Percentiles rank a stretch among this genome's conserved stretches.
Evolutionary conservation across 306 rosid species (phyloP).

Genomic region (Citrullus amarus): DNA sequence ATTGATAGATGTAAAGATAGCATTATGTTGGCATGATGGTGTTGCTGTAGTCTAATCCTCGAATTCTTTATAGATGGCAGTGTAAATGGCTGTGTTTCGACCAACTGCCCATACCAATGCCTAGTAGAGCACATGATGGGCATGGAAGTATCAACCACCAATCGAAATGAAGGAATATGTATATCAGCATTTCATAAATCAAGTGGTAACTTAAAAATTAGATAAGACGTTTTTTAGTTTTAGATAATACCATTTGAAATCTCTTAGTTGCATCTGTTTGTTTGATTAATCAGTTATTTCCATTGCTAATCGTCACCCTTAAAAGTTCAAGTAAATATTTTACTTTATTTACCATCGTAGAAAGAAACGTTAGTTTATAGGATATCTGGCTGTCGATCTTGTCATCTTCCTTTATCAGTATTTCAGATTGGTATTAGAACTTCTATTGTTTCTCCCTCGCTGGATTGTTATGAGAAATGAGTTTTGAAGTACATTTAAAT

Average conservation of each 20-base stretch:
- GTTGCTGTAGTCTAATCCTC: constrained; percentile 11
- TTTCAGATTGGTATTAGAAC: background rate
- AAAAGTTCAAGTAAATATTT: background rate
- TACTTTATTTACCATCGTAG: background rate
- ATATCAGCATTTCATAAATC: constrained; percentile 58
- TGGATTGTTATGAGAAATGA: background rate
- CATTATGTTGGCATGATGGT: constrained; percentile 11
- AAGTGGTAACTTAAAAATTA: constrained; percentile 49
- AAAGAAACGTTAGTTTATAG: background rate
- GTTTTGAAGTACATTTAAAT: background rate
- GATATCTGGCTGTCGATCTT: background rate
- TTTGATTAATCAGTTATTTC: background rate
- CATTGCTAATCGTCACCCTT: background rate
- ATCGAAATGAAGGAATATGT: constrained; percentile 40
- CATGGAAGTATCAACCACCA: constrained; percentile 52
- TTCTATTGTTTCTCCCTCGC: background rate
- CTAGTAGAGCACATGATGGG: constrained; percentile 62
- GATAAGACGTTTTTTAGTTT: background rate
- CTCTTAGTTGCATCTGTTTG: background rate
- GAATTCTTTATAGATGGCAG: constrained; percentile 32
- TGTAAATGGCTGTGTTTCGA: constrained; percentile 13
- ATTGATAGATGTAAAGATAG: constrained; percentile 9
- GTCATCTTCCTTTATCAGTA: background rate
- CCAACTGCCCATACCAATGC: constrained; percentile 42
- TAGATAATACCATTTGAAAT: background rate